Conservation (phyloP, 139 green algal species). For the Closterium sp. region DNA sequence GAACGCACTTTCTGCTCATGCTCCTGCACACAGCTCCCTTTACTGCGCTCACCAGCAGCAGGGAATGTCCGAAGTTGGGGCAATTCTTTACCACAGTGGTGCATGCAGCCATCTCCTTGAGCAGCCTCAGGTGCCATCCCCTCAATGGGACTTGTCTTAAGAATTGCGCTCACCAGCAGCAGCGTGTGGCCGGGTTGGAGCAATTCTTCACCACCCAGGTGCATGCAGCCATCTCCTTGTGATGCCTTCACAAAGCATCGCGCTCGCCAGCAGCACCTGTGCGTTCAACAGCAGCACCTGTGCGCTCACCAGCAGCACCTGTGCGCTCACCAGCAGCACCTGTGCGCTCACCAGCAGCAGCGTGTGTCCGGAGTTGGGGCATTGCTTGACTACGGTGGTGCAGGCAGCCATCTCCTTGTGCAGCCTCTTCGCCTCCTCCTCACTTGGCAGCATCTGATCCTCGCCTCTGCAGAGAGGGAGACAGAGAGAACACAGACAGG, state of each 20-base stretch:
- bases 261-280: neutral
- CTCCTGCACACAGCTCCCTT: no score
- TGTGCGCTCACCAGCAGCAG: conserved; percentile 38
- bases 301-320: no score
- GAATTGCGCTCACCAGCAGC: no score
- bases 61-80: no score
- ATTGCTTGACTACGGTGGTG: neutral
- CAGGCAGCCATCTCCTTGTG: neutral
- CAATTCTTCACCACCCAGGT: neutral
- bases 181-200: no score
- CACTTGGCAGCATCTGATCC: conserved; percentile 43
- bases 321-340: neutral
- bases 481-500: neutral
- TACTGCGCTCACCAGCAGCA: no score
- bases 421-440: conserved; percentile 46
- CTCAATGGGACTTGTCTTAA: no score
- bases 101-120: no score
- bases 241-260: neutral
- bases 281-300: no score
- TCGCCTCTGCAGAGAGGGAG: neutral
- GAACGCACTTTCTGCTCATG: no score
- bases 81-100: no score
- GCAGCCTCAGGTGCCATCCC: no score
- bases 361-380: conserved; percentile 35
- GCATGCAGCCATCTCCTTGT: neutral